Evolutionary conservation across 345 rosid genomes (phyloP), one percentile per base, ranked within the genome.

Genomic region (Hirschfeldia incana): DNA sequence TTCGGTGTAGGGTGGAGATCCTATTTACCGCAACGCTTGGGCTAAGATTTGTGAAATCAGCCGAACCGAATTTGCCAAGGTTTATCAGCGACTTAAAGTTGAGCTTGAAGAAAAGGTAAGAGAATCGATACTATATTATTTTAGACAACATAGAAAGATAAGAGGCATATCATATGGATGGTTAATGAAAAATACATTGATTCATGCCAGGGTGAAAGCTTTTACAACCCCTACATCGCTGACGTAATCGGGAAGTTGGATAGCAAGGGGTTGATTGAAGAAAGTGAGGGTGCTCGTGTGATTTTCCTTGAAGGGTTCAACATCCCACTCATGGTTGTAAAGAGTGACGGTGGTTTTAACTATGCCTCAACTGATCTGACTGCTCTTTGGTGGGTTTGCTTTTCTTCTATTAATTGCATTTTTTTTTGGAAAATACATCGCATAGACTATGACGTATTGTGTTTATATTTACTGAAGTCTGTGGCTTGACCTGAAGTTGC

Each of bases 281-380:
- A 93, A 82, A 95, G 96, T 76, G 83, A 93, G 65, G 98, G 97
- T 75, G 97, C 97, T 84, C 99, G 90, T 81, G 98, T 95, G 62
- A 90, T 95, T 66, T 85, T 86, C 74, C 17, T 91, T 46, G 94
- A 91, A 77, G 98, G 99, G 60, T 36, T 73, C 74, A 85, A 87
- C 69, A 91, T 91, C 78, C 99, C 99, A 65, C 93, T 95, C 79
- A 95, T 95, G 44, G 91, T 95, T 76, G 92, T 95, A 78, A 95
- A 95, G 92, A 93, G 92, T 81, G 98, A 93, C 71, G 99, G 98
- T 57, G 98, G 98, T 71, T 95, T 70, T 88, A 93, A 93, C 85
- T 95, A 95, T 80, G 98, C 98, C 27, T 91, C 98, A 58, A 95
- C 99, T 65, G 99, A 95, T 82, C 80, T 95, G 39, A 9, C 99